These are phyloP conservation scores for Gremmenia infestans DNA, from an alignment of 2,329 filamentous ascomycete genomes.

Conservation along the genomic window DNA sequence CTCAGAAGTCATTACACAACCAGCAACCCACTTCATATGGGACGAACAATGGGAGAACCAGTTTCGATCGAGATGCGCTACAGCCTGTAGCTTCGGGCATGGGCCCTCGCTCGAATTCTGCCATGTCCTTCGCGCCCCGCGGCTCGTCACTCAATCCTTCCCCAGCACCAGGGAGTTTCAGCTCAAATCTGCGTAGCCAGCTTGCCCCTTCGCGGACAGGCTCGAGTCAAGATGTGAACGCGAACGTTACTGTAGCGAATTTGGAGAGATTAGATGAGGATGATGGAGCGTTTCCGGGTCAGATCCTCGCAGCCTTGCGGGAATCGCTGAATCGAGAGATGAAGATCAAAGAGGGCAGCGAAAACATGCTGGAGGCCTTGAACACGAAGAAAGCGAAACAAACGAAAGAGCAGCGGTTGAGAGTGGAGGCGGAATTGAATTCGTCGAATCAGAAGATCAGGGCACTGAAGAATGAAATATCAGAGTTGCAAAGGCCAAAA, in stretches of 20 bases:
- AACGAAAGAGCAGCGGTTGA: slow-evolving; percentile 74
- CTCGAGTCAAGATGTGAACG: slow-evolving; percentile 52
- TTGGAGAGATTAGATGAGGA: slow-evolving; percentile 61
- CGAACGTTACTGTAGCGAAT: slow-evolving; percentile 42
- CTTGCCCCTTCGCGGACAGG: slow-evolving; percentile 58
- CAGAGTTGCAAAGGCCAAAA: slow-evolving; percentile 51
- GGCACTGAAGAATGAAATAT: slow-evolving; percentile 55
- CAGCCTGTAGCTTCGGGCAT: slow-evolving; percentile 42
- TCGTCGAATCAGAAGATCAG: slow-evolving; percentile 73
- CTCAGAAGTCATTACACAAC: slow-evolving; percentile 46
- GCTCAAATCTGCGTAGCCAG: slow-evolving; percentile 74
- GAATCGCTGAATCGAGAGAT: slow-evolving; percentile 90
- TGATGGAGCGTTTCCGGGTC: slow-evolving; percentile 57
- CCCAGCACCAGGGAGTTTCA: slow-evolving; percentile 79
- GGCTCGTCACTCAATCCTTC: slow-evolving; percentile 66
- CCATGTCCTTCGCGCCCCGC: slow-evolving; percentile 60
- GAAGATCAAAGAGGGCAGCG: slow-evolving; percentile 96
- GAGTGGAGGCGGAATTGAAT: slow-evolving; percentile 83
- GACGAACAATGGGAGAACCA: slow-evolving; percentile 38
- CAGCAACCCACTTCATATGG: slow-evolving; percentile 39
- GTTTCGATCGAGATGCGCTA: slow-evolving; percentile 54
- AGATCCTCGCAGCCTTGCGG: slow-evolving; percentile 68
- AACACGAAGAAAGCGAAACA: slow-evolving; percentile 95
- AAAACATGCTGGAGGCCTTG: slow-evolving; percentile 94
- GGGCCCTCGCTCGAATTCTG: slow-evolving; percentile 46